Evolutionary conservation across 2,329 filamentous ascomycete genomes (phyloP).

Genomic region (Botrytis sinoallii): DNA sequence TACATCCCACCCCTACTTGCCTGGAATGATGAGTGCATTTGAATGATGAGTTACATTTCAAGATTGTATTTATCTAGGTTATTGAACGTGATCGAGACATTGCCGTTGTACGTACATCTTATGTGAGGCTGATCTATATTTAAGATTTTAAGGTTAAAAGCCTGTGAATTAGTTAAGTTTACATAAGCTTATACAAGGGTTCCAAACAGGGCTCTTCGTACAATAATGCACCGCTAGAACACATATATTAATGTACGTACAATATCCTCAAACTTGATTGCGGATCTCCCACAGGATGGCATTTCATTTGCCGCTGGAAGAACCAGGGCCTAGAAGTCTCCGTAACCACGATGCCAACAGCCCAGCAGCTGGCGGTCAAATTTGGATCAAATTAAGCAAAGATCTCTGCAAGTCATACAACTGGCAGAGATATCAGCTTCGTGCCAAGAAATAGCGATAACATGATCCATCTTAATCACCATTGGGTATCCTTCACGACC

Average conservation of each 20-base stretch:
- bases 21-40: not conserved
- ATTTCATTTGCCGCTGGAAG: not conserved
- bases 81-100: not conserved
- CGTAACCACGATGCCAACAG: not conserved
- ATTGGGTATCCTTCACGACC: not conserved
- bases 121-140: not conserved
- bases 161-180: not conserved
- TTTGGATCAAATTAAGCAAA: not conserved
- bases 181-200: not conserved
- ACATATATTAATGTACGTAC: not conserved
- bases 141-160: not conserved
- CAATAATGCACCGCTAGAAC: not conserved
- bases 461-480: not conserved
- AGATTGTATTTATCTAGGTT: not conserved
- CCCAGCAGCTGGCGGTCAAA: not conserved
- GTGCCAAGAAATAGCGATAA: conserved; percentile 1
- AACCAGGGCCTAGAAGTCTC: not conserved
- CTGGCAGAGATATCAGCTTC: not conserved
- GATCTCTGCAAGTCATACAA: not conserved
- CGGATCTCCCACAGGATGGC: not conserved
- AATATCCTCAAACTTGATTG: not conserved
- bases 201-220: not conserved
- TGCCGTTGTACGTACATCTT: not conserved
- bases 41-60: not conserved
- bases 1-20: not conserved